Conservation (phyloP, 2,329 filamentous ascomycete species). For the Aspergillus felis region DNA sequence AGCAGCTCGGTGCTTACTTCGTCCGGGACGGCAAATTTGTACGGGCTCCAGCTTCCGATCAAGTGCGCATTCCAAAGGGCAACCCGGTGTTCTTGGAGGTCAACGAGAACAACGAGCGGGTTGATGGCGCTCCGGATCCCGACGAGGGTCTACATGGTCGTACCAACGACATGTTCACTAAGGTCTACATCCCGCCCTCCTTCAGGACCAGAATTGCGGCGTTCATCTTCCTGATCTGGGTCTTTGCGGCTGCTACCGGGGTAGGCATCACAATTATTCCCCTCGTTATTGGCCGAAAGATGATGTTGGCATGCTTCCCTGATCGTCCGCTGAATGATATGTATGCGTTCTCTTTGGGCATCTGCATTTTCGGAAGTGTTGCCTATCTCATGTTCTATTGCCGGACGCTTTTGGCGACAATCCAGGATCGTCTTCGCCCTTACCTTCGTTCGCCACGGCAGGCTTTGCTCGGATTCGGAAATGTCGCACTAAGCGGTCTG, state of each 20-base stretch:
- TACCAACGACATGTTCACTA: conserved; percentile 59
- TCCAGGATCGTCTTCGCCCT: conserved; percentile 22
- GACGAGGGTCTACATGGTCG: conserved; percentile 58
- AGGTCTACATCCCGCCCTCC: conserved; percentile 77
- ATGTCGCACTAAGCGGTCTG: conserved; percentile 32
- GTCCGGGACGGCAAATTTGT: conserved; percentile 76
- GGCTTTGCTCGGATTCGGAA: conserved; percentile 18
- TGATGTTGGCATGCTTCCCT: conserved; percentile 72
- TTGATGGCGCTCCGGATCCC: conserved; percentile 56
- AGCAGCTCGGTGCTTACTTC: conserved; percentile 47
- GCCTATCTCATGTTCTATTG: conserved; percentile 59
- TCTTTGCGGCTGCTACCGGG: conserved; percentile 85
- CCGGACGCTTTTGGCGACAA: conserved; percentile 17
- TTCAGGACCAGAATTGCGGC: conserved; percentile 76
- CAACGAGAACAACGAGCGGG: conserved; percentile 60
- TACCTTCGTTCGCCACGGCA: conserved; percentile 30
- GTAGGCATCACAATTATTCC: conserved; percentile 82
- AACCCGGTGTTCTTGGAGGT: conserved; percentile 76
- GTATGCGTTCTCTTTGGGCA: conserved; percentile 88
- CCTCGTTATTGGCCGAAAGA: conserved; percentile 73
- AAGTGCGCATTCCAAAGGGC: conserved; percentile 88
- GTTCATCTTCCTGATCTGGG: conserved; percentile 88
- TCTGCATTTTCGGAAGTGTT: conserved; percentile 71
- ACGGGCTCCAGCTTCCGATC: conserved; percentile 88
- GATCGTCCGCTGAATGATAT: conserved; percentile 81